phyloP scores from a whole-genome alignment of 208 protist genomes.

The Trichomonas gallinae region DNA sequence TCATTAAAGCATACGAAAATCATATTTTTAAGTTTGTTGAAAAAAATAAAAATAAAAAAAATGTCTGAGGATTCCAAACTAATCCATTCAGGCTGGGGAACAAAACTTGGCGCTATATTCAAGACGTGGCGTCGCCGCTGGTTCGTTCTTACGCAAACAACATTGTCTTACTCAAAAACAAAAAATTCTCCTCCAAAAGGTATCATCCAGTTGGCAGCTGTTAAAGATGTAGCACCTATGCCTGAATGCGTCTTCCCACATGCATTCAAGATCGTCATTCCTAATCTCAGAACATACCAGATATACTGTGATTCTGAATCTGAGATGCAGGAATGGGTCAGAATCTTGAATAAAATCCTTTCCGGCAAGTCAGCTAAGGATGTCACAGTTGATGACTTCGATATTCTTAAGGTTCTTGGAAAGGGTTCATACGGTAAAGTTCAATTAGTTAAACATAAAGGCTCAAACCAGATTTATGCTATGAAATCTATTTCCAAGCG shows the following conservation, averaged over 20 bases:
- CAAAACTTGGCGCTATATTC: neutral
- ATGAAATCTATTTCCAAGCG: neutral
- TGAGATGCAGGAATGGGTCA: neutral
- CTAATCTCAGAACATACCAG: neutral
- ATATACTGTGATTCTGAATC: neutral
- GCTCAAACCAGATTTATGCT: neutral
- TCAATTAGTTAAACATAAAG: neutral
- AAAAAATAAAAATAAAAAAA: too few species aligned
- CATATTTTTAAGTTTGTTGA: too few species aligned
- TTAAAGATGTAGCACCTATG: neutral
- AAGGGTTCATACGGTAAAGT: constrained; percentile 12
- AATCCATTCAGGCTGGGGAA: neutral
- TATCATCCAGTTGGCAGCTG: neutral
- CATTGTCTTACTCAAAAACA: neutral
- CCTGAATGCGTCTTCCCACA: neutral
- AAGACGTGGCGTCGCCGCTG: neutral
- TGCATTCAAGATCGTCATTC: neutral
- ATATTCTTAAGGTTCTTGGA: neutral
- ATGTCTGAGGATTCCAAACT: neutral
- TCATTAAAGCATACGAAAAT: too few species aligned
- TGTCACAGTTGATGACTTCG: neutral
- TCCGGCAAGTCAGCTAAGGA: neutral
- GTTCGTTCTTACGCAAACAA: neutral
- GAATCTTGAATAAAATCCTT: neutral
- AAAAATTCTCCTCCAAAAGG: neutral